Evolutionary conservation across 2,329 filamentous ascomycete genomes (phyloP).

Genomic region (Coniochaeta ligniaria): DNA sequence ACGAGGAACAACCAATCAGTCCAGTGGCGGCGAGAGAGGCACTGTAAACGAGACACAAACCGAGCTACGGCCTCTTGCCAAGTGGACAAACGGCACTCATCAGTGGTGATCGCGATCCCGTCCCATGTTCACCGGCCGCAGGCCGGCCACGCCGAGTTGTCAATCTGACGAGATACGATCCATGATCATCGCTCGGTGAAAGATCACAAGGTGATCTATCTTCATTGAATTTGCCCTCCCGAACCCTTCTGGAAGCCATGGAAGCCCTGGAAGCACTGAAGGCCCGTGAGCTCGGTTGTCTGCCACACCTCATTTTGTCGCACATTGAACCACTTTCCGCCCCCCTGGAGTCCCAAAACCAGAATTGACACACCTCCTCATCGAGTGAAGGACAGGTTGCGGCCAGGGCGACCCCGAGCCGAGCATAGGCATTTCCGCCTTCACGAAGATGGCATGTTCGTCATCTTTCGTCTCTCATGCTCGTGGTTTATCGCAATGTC

Average conservation of each 20-base stretch:
- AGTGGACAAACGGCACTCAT: not conserved
- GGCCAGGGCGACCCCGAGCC: not conserved
- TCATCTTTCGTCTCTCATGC: not conserved
- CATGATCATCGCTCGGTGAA: not conserved
- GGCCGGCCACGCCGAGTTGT: not conserved
- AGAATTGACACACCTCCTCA: not conserved
- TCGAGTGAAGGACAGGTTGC: not conserved
- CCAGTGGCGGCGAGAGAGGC: not conserved
- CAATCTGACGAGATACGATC: not conserved
- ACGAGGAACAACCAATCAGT: not conserved
- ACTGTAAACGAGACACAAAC: not conserved
- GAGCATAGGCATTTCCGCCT: not conserved
- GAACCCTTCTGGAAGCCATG: not conserved
- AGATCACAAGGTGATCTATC: not conserved
- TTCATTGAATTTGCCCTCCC: not conserved
- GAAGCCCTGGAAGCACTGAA: too few relatives aligned
- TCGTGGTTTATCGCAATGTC: not conserved
- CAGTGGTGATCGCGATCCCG: not conserved
- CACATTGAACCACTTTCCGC: not conserved
- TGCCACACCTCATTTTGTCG: not conserved
- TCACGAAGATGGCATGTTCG: not conserved
- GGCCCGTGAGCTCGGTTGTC: not conserved
- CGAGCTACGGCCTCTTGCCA: not conserved
- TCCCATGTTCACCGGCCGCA: not conserved
- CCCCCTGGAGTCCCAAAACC: not conserved